phyloP scores from a whole-genome alignment of 208 protist species.

The Crithidia brevicula region DNA sequence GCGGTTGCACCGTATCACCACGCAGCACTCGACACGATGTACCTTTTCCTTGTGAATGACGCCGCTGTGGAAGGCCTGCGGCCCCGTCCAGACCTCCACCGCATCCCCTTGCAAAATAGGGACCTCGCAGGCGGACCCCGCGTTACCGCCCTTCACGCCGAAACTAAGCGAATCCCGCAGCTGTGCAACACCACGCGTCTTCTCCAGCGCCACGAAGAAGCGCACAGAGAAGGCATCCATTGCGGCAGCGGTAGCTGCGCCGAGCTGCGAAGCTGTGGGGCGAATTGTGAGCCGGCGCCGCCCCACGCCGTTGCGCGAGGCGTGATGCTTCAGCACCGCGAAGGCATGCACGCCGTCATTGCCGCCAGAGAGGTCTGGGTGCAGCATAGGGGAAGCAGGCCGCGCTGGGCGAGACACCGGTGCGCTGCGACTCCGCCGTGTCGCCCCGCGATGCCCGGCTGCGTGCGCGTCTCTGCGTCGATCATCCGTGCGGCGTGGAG shows the following conservation, averaged over 20 bases:
- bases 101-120: constrained; percentile 31
- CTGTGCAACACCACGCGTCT: constrained; percentile 1
- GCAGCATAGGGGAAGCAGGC: background rate
- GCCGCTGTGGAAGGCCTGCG: constrained; percentile 52
- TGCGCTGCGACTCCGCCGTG: constrained; percentile 18
- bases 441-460: background rate
- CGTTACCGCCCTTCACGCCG: constrained; percentile 2
- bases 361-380: background rate
- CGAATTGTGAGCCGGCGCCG: constrained; percentile 41
- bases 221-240: background rate
- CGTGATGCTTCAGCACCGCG: constrained; percentile 65
- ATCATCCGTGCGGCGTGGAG: background rate
- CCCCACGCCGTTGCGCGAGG: constrained; percentile 50
- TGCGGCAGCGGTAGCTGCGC: background rate
- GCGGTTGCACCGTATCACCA: constrained; percentile 53
- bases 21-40: constrained; percentile 46
- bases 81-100: constrained; percentile 50
- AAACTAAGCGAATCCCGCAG: constrained; percentile 4
- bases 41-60: constrained; percentile 56
- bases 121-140: constrained; percentile 26
- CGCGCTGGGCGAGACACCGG: background rate
- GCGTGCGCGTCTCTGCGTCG: too few relatives aligned
- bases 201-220: constrained; percentile 25
- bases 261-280: constrained; percentile 1
- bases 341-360: constrained; percentile 24